Conservation (phyloP, 495 filamentous ascomycete genomes). For the Aspergillus cristatus region DNA sequence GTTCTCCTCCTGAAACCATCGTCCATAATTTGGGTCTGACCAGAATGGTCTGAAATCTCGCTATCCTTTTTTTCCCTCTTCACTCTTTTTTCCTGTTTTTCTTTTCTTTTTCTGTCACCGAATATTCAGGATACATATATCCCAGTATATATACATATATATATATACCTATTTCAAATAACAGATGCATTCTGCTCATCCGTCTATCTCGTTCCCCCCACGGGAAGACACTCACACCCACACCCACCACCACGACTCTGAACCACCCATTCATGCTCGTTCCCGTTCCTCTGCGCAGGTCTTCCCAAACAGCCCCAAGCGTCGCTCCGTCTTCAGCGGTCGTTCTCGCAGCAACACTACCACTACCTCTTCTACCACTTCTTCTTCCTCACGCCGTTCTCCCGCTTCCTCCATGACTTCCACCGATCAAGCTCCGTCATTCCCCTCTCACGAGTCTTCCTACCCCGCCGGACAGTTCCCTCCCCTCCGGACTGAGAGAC, state of each 20-base stretch:
- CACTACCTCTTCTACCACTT: constrained; percentile 27
- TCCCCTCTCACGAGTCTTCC: constrained; percentile 19
- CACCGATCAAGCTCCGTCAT: constrained; percentile 15
- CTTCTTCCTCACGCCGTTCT: constrained; percentile 30
- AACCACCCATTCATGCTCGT: constrained; percentile 28
- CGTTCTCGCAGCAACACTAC: constrained; percentile 40
- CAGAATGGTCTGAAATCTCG: no score
- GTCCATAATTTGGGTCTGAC: no score
- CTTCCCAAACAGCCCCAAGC: constrained; percentile 26
- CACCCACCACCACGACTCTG: constrained; percentile 30
- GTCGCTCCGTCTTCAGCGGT: constrained; percentile 33
- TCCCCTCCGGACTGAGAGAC: constrained; percentile 22
- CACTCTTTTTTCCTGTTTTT: no score
- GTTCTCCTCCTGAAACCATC: no score
- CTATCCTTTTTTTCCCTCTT: no score
- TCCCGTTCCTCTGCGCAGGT: constrained; percentile 34
- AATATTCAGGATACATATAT: no score
- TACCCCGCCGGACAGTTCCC: constrained; percentile 23
- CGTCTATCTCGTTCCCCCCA: no score
- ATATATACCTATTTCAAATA: no score
- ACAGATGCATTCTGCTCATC: no score
- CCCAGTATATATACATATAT: no score
- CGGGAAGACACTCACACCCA: no score
- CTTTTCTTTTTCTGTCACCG: no score
- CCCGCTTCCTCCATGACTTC: constrained; percentile 34